These are phyloP conservation scores for Benincasa hispida DNA, from an alignment of 306 rosid genomes.

Conservation along the genomic window DNA sequence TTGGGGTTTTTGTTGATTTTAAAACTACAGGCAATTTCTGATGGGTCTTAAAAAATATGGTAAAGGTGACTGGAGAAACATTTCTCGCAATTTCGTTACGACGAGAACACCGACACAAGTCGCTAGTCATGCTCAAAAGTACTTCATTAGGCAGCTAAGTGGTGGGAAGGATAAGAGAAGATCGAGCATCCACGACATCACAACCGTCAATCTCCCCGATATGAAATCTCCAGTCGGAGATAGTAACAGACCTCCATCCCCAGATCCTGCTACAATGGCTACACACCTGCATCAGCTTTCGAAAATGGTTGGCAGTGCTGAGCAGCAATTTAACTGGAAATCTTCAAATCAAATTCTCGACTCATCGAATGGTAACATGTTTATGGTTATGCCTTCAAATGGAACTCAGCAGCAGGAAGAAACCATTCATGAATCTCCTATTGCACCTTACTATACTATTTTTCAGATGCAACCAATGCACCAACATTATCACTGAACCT, in stretches of 20 bases:
- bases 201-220: slow-evolving; percentile 52
- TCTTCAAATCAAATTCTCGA: slow-evolving; percentile 31
- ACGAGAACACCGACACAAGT: slow-evolving; percentile 88
- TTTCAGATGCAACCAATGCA: slow-evolving; percentile 35
- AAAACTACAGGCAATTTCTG: slow-evolving; percentile 55
- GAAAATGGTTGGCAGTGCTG: slow-evolving; percentile 15
- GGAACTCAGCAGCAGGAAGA: slow-evolving; percentile 41
- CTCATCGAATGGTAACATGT: slow-evolving; percentile 5
- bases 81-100: slow-evolving; percentile 71
- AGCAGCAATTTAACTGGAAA: slow-evolving; percentile 42
- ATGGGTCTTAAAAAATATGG: slow-evolving; percentile 89
- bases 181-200: slow-evolving; percentile 91
- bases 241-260: slow-evolving; percentile 20
- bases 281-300: slow-evolving; percentile 29
- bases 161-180: slow-evolving; percentile 88
- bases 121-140: slow-evolving; percentile 94
- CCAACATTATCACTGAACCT: slow-evolving; percentile 33
- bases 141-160: slow-evolving; percentile 54
- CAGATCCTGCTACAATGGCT: slow-evolving; percentile 15
- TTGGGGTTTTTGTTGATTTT: slow-evolving; percentile 1
- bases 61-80: slow-evolving; percentile 94
- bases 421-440: slow-evolving; percentile 32
- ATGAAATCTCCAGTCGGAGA: slow-evolving; percentile 30
- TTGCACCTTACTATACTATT: slow-evolving; percentile 31
- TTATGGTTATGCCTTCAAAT: slow-evolving; percentile 32